Percentiles rank a stretch among this genome's conserved stretches.
Conservation (phyloP, 1,284 basidiomycete genomes). For the Uromyces viciae-fabae region DNA sequence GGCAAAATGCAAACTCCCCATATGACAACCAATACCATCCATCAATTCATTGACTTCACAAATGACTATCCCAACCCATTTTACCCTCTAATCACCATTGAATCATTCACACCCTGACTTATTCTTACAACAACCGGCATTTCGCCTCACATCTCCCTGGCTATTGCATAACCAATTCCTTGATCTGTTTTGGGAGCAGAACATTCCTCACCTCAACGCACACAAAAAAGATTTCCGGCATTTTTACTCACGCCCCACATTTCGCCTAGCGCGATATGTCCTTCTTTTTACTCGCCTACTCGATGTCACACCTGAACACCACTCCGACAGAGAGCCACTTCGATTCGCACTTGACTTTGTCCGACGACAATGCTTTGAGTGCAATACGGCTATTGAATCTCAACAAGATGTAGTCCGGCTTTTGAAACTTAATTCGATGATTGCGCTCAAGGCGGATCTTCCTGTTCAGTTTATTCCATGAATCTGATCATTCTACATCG, state of each 20-base stretch:
- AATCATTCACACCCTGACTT: neutral
- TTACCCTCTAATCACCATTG: neutral
- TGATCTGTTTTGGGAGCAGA: neutral
- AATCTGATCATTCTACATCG: neutral
- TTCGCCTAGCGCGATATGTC: conserved; percentile 85
- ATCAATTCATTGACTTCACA: no score
- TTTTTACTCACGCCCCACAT: conserved; percentile 80
- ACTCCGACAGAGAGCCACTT: conserved; percentile 73
- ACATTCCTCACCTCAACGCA: conserved; percentile 54
- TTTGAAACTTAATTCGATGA: conserved; percentile 28
- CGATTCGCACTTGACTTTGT: conserved; percentile 79
- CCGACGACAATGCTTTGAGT: conserved; percentile 64
- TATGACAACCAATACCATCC: no score
- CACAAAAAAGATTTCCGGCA: conserved; percentile 68
- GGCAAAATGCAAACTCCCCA: no score
- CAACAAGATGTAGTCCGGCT: conserved; percentile 22
- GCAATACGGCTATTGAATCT: conserved; percentile 26
- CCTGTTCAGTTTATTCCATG: conserved; percentile 17
- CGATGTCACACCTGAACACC: conserved; percentile 69
- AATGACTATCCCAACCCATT: neutral
- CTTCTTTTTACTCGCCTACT: conserved; percentile 80
- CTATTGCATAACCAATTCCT: neutral
- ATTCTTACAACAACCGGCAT: neutral
- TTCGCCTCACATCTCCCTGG: conserved; percentile 8
- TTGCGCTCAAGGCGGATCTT: conserved; percentile 28